These are phyloP conservation scores for Sporisorium scitamineum DNA, from an alignment of 1,284 basidiomycete species.

Conservation along the genomic window DNA sequence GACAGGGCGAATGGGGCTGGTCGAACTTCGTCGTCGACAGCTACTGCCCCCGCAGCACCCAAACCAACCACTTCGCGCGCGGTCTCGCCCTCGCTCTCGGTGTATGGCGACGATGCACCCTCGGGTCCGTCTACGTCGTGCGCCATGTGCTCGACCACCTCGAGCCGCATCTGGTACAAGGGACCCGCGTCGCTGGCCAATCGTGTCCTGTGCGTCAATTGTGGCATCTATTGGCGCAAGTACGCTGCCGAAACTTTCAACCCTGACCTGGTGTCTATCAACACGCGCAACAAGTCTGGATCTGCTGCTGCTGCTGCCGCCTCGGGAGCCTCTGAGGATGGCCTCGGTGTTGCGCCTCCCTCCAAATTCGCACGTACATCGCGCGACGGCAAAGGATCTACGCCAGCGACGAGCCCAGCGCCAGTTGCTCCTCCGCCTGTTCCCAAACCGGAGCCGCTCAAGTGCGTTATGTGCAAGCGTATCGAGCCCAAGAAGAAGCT, in stretches of 20 bases:
- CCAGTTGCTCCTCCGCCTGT: slow-evolving; percentile 21
- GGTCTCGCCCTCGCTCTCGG: slow-evolving; percentile 58
- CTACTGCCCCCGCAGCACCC: slow-evolving; percentile 14
- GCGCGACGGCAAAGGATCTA: slow-evolving; percentile 34
- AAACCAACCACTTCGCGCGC: slow-evolving; percentile 53
- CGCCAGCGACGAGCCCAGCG: slow-evolving; percentile 27
- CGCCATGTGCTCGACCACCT: slow-evolving; percentile 60
- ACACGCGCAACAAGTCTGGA: slow-evolving; percentile 50
- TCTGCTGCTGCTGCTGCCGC: slow-evolving; percentile 33
- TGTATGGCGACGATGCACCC: slow-evolving; percentile 45
- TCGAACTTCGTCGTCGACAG: slow-evolving; percentile 12
- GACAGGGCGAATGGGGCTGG: slow-evolving; percentile 26
- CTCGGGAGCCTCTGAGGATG: slow-evolving; percentile 42
- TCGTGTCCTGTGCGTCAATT: slow-evolving; percentile 61
- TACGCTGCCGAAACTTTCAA: slow-evolving; percentile 65
- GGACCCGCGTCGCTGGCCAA: slow-evolving; percentile 56
- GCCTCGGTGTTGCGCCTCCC: slow-evolving; percentile 64
- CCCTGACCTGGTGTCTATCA: slow-evolving; percentile 53
- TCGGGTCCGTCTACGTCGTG: slow-evolving; percentile 43
- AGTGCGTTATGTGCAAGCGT: slow-evolving; percentile 64
- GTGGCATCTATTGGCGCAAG: slow-evolving; percentile 68
- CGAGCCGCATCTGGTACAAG: slow-evolving; percentile 65
- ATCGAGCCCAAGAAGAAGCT: slow-evolving; percentile 65
- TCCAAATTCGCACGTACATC: slow-evolving; percentile 42
- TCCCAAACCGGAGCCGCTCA: slow-evolving; percentile 49